Evolutionary conservation across 192 early-diverging fungal genomes (phyloP).

Genomic region (Mortierella hygrophila): DNA sequence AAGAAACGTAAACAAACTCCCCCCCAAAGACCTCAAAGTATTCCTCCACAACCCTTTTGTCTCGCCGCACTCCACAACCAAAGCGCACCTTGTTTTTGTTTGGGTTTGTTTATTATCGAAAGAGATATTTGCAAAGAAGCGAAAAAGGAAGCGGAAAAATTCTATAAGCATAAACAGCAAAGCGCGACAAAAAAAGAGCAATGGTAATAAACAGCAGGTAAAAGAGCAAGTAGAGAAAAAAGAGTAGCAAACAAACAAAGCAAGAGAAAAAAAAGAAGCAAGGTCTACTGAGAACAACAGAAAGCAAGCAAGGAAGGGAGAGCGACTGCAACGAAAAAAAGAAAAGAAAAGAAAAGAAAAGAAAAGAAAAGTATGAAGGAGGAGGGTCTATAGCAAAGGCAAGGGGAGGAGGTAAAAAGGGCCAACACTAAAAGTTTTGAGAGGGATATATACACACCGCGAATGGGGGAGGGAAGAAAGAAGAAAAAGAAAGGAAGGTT

Average conservation of each 20-base stretch:
- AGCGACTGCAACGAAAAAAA: slow-evolving; percentile 7
- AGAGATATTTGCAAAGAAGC: no score
- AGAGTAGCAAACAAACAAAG: neutral
- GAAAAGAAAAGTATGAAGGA: neutral
- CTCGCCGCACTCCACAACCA: neutral
- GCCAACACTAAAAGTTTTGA: no score
- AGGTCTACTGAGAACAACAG: slow-evolving; percentile 4
- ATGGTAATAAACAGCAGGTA: neutral
- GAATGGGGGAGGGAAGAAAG: neutral
- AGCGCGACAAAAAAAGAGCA: neutral
- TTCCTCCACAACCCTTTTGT: neutral
- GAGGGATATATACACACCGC: neutral
- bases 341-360: neutral
- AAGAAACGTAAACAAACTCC: no score
- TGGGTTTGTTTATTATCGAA: neutral
- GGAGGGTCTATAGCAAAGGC: neutral
- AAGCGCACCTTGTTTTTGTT: neutral
- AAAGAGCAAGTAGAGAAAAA: neutral
- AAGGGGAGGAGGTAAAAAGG: neutral
- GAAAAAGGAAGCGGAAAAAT: neutral
- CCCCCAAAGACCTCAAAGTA: neutral
- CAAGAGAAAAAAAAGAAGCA: neutral
- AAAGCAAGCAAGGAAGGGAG: neutral
- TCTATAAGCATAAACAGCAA: neutral
- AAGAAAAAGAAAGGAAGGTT: neutral